These are phyloP conservation scores for Cercospora brassicicola DNA, from an alignment of 2,329 filamentous ascomycete species.

Conservation along the genomic window DNA sequence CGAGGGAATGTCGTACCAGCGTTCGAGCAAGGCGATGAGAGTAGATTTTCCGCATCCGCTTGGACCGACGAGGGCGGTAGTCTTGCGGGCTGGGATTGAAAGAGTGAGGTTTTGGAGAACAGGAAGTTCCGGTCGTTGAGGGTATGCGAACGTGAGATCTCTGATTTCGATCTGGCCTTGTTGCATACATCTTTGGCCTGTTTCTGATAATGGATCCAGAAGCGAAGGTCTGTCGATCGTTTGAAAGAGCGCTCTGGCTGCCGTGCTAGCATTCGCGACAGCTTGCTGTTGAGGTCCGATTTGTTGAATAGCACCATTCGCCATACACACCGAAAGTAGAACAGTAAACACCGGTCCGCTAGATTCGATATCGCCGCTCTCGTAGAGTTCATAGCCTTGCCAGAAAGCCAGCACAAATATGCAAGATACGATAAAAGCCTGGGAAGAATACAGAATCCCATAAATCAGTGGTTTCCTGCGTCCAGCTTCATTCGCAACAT, in stretches of 20 bases:
- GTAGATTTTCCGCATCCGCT: constrained; percentile 43
- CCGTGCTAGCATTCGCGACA: constrained; percentile 45
- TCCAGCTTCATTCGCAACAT: constrained; percentile 45
- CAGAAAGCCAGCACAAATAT: constrained; percentile 46
- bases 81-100: constrained; percentile 43
- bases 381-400: constrained; percentile 43
- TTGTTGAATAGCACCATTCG: constrained; percentile 41
- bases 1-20: constrained; percentile 35
- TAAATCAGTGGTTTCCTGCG: constrained; percentile 47
- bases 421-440: constrained; percentile 45
- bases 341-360: constrained; percentile 39
- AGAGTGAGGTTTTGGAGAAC: constrained; percentile 41
- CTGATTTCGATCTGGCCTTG: constrained; percentile 59
- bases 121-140: constrained; percentile 44
- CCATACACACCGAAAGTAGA: constrained; percentile 14
- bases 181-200: constrained; percentile 23
- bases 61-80: constrained; percentile 47
- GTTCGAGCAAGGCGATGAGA: constrained; percentile 37
- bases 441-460: constrained; percentile 44
- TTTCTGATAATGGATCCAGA: constrained; percentile 40
- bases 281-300: constrained; percentile 44
- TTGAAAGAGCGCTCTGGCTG: constrained; percentile 44
- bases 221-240: constrained; percentile 44
- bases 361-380: constrained; percentile 34
- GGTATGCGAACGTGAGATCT: constrained; percentile 71